Evolutionary conservation across 2,329 filamentous ascomycete genomes (phyloP).

Genomic region (Fusarium sp.): DNA sequence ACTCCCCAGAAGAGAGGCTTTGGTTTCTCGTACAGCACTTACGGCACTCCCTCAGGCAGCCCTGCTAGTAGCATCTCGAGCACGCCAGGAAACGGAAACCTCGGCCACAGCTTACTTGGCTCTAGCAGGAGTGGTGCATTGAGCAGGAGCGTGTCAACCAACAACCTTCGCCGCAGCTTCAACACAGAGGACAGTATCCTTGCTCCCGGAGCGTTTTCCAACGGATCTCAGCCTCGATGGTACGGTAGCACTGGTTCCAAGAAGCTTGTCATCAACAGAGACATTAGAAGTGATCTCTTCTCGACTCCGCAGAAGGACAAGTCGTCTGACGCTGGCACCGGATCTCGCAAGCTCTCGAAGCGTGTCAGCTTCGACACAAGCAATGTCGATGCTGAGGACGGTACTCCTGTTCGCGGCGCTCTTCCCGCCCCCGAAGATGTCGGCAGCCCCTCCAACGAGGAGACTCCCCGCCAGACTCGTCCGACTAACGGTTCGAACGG

Average conservation of each 20-base stretch:
- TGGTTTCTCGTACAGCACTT: constrained; percentile 92
- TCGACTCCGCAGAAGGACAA: constrained; percentile 65
- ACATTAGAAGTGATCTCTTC: constrained; percentile 77
- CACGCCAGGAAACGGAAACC: constrained; percentile 70
- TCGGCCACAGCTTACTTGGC: constrained; percentile 70
- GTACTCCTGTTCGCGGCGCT: constrained; percentile 47
- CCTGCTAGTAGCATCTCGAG: constrained; percentile 69
- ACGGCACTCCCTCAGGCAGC: constrained; percentile 78
- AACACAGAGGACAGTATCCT: constrained; percentile 86
- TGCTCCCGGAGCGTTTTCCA: constrained; percentile 82
- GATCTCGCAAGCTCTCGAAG: constrained; percentile 71
- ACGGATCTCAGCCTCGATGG: constrained; percentile 68
- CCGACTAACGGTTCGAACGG: constrained; percentile 50
- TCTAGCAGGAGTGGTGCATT: constrained; percentile 75
- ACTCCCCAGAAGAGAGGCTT: constrained; percentile 89
- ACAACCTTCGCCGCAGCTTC: constrained; percentile 82
- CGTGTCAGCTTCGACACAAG: constrained; percentile 89
- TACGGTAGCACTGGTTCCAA: constrained; percentile 78
- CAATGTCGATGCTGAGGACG: constrained; percentile 52
- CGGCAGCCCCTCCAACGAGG: constrained; percentile 45
- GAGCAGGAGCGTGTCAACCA: constrained; percentile 87
- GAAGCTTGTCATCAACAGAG: constrained; percentile 90
- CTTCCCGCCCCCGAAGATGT: constrained; percentile 49
- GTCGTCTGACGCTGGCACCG: constrained; percentile 49
- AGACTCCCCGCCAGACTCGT: constrained; percentile 61